Evolutionary conservation across 106 monocot genomes (phyloP).

Genomic region (Dendrobium catenatum): DNA sequence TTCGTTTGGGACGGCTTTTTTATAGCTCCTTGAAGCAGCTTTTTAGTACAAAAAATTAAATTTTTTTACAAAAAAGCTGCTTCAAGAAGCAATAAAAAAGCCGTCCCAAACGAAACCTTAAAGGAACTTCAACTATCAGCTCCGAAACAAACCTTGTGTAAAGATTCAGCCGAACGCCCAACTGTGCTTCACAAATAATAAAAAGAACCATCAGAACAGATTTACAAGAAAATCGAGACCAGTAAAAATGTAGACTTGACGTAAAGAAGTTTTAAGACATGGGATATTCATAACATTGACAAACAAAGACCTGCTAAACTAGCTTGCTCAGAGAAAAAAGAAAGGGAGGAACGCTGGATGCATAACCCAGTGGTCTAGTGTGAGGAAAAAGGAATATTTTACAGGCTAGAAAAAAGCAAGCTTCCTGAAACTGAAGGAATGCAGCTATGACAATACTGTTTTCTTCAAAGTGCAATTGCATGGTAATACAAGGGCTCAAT

Average conservation of each 20-base stretch:
- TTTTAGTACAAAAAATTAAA: no score
- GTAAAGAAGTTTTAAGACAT: no score
- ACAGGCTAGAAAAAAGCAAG: not conserved
- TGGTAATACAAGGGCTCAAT: not conserved
- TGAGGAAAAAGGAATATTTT: not conserved
- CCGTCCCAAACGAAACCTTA: no score
- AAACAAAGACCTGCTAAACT: not conserved
- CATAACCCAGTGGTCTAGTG: no score
- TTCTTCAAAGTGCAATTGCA: not conserved
- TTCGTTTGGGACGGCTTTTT: no score
- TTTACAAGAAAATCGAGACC: not conserved
- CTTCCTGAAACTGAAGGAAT: not conserved
- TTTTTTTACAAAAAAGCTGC: no score
- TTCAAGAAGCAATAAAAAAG: no score
- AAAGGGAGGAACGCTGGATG: no score
- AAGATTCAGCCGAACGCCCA: conserved; percentile 36
- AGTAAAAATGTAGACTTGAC: not conserved
- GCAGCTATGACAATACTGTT: not conserved
- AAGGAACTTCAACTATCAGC: not conserved
- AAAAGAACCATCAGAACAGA: not conserved
- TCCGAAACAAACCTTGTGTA: conserved; percentile 33
- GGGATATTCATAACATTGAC: not conserved
- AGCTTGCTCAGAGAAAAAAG: not conserved
- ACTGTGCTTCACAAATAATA: conserved; percentile 18
- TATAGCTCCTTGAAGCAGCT: no score